A percentile compares a stretch with the other conserved stretches of the same genome.
These are phyloP conservation scores for Antitrichia curtipendula DNA, from an alignment of 225 moss, liverwort and hornwort species.

Conservation along the genomic window DNA sequence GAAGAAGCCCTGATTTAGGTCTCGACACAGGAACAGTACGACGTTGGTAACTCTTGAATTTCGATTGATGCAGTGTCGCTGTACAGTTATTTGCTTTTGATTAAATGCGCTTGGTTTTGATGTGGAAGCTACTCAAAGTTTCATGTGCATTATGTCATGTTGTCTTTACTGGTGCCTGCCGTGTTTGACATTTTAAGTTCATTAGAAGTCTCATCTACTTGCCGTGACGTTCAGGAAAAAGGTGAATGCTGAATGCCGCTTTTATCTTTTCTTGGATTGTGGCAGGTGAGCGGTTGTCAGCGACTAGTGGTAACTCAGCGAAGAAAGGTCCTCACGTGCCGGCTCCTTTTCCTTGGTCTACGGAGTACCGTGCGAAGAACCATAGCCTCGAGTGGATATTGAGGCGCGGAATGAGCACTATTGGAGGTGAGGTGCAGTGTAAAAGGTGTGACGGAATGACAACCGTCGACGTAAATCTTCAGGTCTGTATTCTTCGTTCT, in stretches of 20 bases:
- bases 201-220: not conserved
- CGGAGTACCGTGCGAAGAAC: conserved; percentile 82
- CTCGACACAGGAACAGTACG: not conserved
- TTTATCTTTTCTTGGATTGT: not conserved
- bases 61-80: not conserved
- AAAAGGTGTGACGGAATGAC: conserved; percentile 91
- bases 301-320: conserved; percentile 49
- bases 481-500: conserved; percentile 22
- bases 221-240: not conserved
- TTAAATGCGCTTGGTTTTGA: not conserved
- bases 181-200: not conserved
- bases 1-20: not conserved
- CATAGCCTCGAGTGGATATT: conserved; percentile 73
- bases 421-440: conserved; percentile 86
- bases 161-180: not conserved
- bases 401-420: conserved; percentile 55
- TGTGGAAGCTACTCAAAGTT: not conserved
- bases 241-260: not conserved
- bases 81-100: not conserved
- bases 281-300: conserved; percentile 60
- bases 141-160: not conserved
- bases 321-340: conserved; percentile 63
- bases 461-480: conserved; percentile 68
- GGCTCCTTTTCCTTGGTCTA: conserved; percentile 80
- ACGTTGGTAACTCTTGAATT: not conserved